Base-by-base conservation (phyloP, 2,329 filamentous ascomycete genomes). In the Hymenoscyphus scutula region DNA sequence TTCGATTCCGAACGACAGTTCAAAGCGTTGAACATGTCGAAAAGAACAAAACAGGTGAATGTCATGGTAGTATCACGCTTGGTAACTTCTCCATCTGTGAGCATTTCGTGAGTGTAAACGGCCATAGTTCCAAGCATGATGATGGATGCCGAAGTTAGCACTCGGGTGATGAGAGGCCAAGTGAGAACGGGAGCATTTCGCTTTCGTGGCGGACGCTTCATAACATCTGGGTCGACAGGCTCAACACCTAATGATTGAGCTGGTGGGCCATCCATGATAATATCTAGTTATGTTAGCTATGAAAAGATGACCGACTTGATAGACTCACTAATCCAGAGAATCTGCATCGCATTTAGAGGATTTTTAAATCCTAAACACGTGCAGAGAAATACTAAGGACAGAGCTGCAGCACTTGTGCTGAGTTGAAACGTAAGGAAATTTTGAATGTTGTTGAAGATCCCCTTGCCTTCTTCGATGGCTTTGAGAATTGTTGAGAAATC, bases 371-470 rank as follows among this genome's bases (percentile, higher is more conserved):
- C 95, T 65, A 97, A 84, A 69, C 91, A 89, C 32, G 92, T 97
- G 81, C 93, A 97, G 72, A 99, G 77, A 69, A 99, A 86, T 19
- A 99, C 95, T 60, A 99, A 82, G 62, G 90, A 92, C 68, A 99
- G 81, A 65, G 95, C 92, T 60, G 96, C 95, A 23, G 96, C 95
- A 74, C 92, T 97, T 56, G 95, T 99, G 76, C 93, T 97, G 62
- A 99, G 84, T 79, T 99, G 96, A 78, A 99, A 99, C 0, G 95
- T 98, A 67, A 99, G 84, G 78, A 99, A 99, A 77, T 99, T 99
- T 74, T 99, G 95, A 69, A 99, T 98, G 76, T 99, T 99, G 83
- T 95, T 97, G 78, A 99, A 99, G 70, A 99, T 99, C 61, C 93
- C 95, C 77, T 99, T 99, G 77, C 95, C 96, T 79, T 99, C 95